Base-by-base conservation (phyloP, 805 yeast genomes). In the Ogataea nonfermentans region DNA sequence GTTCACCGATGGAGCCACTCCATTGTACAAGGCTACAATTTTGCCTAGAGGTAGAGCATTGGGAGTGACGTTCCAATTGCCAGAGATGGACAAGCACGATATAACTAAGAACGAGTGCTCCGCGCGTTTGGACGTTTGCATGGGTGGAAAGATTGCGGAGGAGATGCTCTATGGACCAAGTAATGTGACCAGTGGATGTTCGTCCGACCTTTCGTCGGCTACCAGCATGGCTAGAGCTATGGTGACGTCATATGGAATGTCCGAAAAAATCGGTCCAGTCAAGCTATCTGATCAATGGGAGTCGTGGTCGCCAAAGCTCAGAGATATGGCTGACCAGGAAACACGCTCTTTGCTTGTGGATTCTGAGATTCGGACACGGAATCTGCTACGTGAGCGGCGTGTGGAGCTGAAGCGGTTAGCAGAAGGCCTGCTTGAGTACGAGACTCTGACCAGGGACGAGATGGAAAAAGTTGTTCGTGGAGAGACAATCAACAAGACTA, bases 131-230 rank as follows among this genome's bases (percentile, higher is more conserved):
- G 99, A 93, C 62, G 99, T 93, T 35, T 89, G 96, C 61, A 93
- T 93, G 99, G 99, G 99, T 45, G 99, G 99, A 48, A 90, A 90
- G 62, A 81, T 89, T 43, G 99, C 99, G 22, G 99, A 93, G 69
- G 97, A 91, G 60, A 70, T 87, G 72, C 74, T 85, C 35, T 86
- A 87, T 58, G 99, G 99, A 2, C 75, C 81, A 32, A 96, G 87
- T 40, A 86, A 90, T 59, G 95, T 93, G 9, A 91, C 98, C 3
- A 79, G 91, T 54, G 99, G 99, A 6, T 93, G 98, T 67, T 84
- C 95, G 1, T 81, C 93, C 8, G 99, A 93, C 63, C 76, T 93
- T 55, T 76, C 83, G 45, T 79, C 75, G 52, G 99, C 99, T 12
- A 93, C 99, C 0, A 73, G 78, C 41, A 89, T 88, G 41, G 99